Evolutionary conservation across 148 eudicot species (phyloP).

Genomic region (Fagopyrum tataricum): DNA sequence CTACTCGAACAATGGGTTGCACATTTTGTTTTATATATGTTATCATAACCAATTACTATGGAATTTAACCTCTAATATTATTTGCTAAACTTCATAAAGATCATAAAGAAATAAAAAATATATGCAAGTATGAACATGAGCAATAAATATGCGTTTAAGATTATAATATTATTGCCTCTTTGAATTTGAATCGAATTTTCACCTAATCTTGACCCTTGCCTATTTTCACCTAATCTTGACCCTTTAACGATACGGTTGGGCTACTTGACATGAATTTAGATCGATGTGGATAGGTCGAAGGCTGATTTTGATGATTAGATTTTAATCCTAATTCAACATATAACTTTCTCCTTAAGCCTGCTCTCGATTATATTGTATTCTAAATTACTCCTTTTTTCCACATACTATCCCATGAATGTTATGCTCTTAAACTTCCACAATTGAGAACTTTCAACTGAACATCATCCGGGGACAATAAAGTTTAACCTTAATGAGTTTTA

Average conservation of each 20-base stretch:
- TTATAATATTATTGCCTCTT: neutral
- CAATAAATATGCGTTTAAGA: too few relatives aligned
- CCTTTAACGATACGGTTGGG: too few relatives aligned
- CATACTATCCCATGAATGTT: neutral
- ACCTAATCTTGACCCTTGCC: neutral
- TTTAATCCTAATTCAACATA: too few relatives aligned
- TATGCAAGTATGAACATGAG: neutral
- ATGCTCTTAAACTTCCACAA: neutral
- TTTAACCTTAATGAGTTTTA: neutral
- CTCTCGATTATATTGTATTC: too few relatives aligned
- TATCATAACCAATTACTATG: neutral
- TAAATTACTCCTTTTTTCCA: neutral
- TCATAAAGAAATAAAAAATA: neutral
- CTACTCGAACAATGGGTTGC: slow-evolving; percentile 95
- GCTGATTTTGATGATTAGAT: too few relatives aligned
- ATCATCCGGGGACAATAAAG: neutral
- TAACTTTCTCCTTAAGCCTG: too few relatives aligned
- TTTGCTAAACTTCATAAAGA: neutral
- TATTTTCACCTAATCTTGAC: neutral
- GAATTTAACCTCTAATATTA: neutral
- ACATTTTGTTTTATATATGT: neutral
- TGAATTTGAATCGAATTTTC: neutral
- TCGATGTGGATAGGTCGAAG: too few relatives aligned
- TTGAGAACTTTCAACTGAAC: neutral
- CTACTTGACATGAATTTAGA: too few relatives aligned